Base-by-base conservation (phyloP, 192 early-diverging fungal species). In the Pilaira anomala region DNA sequence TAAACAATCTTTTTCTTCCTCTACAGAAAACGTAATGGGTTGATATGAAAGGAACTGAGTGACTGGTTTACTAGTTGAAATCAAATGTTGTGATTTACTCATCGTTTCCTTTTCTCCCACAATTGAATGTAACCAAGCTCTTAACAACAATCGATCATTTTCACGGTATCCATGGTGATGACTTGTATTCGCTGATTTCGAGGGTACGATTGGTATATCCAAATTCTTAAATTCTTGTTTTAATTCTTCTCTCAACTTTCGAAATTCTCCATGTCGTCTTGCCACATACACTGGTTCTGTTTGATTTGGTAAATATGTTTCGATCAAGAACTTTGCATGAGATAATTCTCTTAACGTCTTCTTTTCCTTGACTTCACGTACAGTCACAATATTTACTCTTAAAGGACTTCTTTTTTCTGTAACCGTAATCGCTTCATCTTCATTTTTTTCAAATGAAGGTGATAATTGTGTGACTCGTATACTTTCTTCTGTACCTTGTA, bases 111-210 rank as follows among this genome's bases (percentile, higher is more conserved):
- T 48, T 9, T 66, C 60, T 0, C 58, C 67, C 22, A 71, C 65
- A 7, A 80, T 39, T 4, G 65, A 64, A 11, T 68, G 71, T 12
- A 83, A 52, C 16, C 69, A 82, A 3, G 64, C 68, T 40, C 76
- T 69, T 22, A 81, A 63, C 19, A 74, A 68, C 30, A 76, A 53
- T 9, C 83, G 66, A 54, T 84, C 77, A 49, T 77, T 76, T 59
- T 84, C 83, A 1, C 76, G 66, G 3, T 66, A 53, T 5, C 53
- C 56, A 4, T 58, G 12, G 1, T 59, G 56, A 13, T 68, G 48
- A n/a, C 55, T 60, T 7, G 12, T 8, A 7, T 58, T 58, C 2
- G 42, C 30, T 13, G 29, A n/a, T 19, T 77, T 80, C 3, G 63
- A 46, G 2, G 80, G 78, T 6, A 63, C 62, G 18, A 51, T 44